Evolutionary conservation across 78 protist species (phyloP).

Genomic region (Dictyostelium brefeldianum): DNA sequence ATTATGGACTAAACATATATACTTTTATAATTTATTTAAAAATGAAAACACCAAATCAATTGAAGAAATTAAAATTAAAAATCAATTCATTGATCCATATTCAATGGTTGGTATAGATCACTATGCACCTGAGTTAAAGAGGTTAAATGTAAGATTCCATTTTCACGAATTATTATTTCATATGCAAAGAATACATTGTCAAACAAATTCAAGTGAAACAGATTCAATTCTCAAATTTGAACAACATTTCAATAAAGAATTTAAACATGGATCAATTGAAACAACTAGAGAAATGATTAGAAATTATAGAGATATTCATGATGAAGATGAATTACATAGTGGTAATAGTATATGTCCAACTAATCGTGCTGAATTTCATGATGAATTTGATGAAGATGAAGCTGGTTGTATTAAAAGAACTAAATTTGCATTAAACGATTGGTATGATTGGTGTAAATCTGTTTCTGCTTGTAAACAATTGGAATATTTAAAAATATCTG

Average conservation of each 20-base stretch:
- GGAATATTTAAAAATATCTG: not conserved
- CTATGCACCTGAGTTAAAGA: not conserved
- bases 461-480: not conserved
- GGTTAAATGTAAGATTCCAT: not conserved
- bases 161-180: conserved; percentile 9
- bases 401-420: conserved; percentile 1
- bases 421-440: not conserved
- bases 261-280: too few species aligned
- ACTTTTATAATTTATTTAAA: not conserved
- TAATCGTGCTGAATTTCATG: too few species aligned
- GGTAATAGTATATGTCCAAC: not conserved
- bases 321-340: not conserved
- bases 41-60: not conserved
- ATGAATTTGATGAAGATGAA: not conserved
- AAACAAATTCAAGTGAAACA: not conserved
- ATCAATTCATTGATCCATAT: not conserved
- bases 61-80: not conserved
- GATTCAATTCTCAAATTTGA: not conserved
- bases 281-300: too few species aligned
- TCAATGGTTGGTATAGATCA: not conserved
- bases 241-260: not conserved
- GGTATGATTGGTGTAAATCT: not conserved
- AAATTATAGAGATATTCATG: not conserved
- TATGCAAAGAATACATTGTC: not conserved
- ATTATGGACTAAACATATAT: not conserved